Evolutionary conservation across 2,329 filamentous ascomycete genomes (phyloP).

Genomic region (Aspergillus sp.): DNA sequence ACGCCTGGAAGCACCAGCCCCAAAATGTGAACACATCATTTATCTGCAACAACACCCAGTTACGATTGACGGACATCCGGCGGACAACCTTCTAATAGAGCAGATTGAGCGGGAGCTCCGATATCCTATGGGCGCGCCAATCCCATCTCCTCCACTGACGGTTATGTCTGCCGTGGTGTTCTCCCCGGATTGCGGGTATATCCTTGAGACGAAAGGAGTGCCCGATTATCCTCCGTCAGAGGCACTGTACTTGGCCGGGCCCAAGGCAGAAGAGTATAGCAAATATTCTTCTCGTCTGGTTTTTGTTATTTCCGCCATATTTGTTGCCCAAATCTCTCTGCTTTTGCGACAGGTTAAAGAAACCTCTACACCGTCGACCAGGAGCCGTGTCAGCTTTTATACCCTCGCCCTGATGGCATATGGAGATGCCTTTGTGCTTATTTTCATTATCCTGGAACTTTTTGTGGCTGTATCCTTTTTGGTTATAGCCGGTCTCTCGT

Average conservation of each 20-base stretch:
- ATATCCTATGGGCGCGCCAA: conserved; percentile 48
- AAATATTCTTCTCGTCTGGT: conserved; percentile 45
- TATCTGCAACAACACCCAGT: conserved; percentile 60
- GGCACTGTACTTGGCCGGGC: conserved; percentile 44
- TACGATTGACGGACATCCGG: conserved; percentile 17
- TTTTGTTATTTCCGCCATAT: conserved; percentile 41
- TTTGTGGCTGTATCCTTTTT: conserved; percentile 48
- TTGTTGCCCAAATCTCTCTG: conserved; percentile 46
- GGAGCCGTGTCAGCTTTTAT: conserved; percentile 56
- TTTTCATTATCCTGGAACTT: conserved; percentile 47
- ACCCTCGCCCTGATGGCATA: conserved; percentile 53
- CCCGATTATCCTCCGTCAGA: conserved; percentile 45
- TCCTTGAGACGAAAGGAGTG: conserved; percentile 52
- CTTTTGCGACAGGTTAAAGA: conserved; percentile 56
- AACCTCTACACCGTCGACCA: conserved; percentile 54
- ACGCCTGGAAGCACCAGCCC: conserved; percentile 43
- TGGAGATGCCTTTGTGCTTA: conserved; percentile 51
- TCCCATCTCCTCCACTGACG: conserved; percentile 43
- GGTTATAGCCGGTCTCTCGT: conserved; percentile 46
- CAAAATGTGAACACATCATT: conserved; percentile 81
- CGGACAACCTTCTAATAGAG: conserved; percentile 32
- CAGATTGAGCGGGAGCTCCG: conserved; percentile 51
- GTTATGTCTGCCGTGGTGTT: conserved; percentile 53
- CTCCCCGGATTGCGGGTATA: conserved; percentile 58
- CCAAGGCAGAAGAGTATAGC: conserved; percentile 49